Conservation (phyloP, 257 asterid genomes). For the Gentiana macrophylla region DNA sequence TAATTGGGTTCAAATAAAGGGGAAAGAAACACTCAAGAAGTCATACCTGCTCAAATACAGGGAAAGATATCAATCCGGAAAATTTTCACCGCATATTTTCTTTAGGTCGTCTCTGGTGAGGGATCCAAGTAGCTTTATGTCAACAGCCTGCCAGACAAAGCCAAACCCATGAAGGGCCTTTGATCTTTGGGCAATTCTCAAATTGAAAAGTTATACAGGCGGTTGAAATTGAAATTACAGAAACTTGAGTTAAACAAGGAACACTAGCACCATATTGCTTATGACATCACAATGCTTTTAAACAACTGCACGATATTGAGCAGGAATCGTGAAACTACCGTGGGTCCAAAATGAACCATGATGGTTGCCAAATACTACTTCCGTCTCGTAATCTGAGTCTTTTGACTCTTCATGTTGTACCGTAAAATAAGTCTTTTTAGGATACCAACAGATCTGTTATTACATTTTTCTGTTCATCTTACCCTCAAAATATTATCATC, state of each 20-base stretch:
- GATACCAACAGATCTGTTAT: too few species aligned
- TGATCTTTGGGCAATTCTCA: background rate
- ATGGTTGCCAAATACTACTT: too few species aligned
- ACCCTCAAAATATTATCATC: too few species aligned
- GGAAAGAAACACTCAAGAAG: background rate
- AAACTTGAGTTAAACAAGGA: background rate
- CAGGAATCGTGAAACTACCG: too few species aligned
- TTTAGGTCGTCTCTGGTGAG: constrained; percentile 83
- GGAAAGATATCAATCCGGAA: constrained; percentile 98
- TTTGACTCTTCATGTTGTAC: too few species aligned
- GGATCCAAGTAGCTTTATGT: constrained; percentile 67
- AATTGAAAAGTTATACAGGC: background rate
- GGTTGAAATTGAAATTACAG: background rate
- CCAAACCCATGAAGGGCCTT: constrained; percentile 6
- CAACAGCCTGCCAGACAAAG: constrained; percentile 60
- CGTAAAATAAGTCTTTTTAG: too few species aligned
- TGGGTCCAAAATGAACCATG: too few species aligned
- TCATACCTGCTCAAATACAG: constrained; percentile 82
- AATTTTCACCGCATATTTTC: constrained; percentile 86
- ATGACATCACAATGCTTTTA: background rate
- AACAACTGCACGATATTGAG: background rate
- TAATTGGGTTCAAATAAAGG: background rate
- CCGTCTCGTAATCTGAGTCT: too few species aligned
- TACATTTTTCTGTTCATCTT: too few species aligned
- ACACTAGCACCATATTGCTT: background rate